These are phyloP conservation scores for Talaromyces sp. DNA, from an alignment of 2,329 filamentous ascomycete genomes.

Conservation along the genomic window DNA sequence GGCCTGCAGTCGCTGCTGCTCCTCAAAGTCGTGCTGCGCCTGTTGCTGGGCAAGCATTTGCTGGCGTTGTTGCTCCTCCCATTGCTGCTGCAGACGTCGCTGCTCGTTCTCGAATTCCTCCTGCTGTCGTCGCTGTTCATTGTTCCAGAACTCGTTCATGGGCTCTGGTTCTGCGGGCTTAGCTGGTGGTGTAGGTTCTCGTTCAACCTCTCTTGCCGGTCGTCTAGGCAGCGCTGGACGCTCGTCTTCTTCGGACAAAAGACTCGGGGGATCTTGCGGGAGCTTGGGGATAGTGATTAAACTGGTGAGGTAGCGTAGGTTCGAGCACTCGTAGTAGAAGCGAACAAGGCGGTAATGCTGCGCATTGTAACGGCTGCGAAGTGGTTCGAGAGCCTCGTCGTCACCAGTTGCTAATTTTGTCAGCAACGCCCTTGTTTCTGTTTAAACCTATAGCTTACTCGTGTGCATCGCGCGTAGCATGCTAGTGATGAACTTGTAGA, in stretches of 20 bases:
- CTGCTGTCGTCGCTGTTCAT: conserved; percentile 83
- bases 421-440: conserved; percentile 9
- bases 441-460: conserved; percentile 50
- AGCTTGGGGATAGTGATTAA: conserved; percentile 94
- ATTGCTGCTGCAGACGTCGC: conserved; percentile 77
- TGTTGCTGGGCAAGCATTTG: conserved; percentile 80
- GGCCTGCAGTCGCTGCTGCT: conserved; percentile 78
- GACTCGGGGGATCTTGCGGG: conserved; percentile 85
- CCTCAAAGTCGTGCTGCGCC: conserved; percentile 91
- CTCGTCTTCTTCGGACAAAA: conserved; percentile 77
- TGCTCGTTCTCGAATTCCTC: conserved; percentile 95
- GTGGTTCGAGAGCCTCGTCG: conserved; percentile 81
- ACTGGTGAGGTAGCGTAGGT: conserved; percentile 91
- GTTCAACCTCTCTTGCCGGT: conserved; percentile 63
- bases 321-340: conserved; percentile 99
- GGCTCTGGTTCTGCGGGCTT: conserved; percentile 75
- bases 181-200: conserved; percentile 61
- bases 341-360: conserved; percentile 95
- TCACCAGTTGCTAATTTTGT: conserved; percentile 68
- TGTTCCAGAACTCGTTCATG: conserved; percentile 97
- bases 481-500: conserved; percentile 99
- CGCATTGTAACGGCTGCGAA: conserved; percentile 84
- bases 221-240: conserved; percentile 77
- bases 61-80: conserved; percentile 70
- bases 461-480: conserved; percentile 98